Evolutionary conservation across 176 grass and related monocot species (phyloP).

Genomic region (Rhynchospora breviuscula): DNA sequence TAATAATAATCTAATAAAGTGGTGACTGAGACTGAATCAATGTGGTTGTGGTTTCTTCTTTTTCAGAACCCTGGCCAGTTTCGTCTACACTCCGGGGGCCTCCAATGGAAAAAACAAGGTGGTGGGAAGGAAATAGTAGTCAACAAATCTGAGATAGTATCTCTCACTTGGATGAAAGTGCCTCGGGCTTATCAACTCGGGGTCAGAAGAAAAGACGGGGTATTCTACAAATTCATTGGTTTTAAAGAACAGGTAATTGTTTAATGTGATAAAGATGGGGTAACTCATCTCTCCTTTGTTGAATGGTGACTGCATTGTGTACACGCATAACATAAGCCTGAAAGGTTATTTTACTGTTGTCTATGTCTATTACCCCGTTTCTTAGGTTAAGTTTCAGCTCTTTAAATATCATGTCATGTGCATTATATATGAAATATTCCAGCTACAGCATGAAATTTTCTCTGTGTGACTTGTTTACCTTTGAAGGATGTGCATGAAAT

Average conservation of each 20-base stretch:
- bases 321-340: neutral
- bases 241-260: constrained; percentile 67
- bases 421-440: neutral
- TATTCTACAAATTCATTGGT: constrained; percentile 66
- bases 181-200: constrained; percentile 72
- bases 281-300: neutral
- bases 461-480: neutral
- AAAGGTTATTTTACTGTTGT: too few species aligned
- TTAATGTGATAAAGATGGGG: neutral
- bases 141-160: constrained; percentile 60
- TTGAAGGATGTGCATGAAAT: neutral
- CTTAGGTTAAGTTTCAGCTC: neutral
- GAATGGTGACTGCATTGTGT: neutral
- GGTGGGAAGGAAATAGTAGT: constrained; percentile 72
- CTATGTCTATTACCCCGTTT: neutral
- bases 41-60: constrained; percentile 8
- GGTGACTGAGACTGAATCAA: neutral
- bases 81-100: constrained; percentile 53
- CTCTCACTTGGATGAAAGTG: constrained; percentile 63
- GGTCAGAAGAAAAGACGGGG: constrained; percentile 59
- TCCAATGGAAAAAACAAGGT: constrained; percentile 83
- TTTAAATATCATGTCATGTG: neutral
- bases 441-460: neutral
- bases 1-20: neutral
- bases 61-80: constrained; percentile 72